These are phyloP conservation scores for Annulohypoxylon moriforme DNA, from an alignment of 495 filamentous ascomycete species.

Conservation along the genomic window DNA sequence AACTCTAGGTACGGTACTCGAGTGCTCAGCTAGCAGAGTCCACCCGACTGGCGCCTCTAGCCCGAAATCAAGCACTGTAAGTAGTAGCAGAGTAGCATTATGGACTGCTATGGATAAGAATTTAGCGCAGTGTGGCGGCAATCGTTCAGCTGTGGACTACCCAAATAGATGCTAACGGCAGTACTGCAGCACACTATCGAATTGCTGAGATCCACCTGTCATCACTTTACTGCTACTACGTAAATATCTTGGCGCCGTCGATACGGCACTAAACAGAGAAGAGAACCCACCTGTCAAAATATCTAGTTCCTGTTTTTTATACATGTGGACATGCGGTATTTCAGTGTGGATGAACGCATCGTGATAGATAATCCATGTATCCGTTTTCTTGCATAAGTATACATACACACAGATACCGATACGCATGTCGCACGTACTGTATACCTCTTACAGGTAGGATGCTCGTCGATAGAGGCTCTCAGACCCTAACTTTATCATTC, in stretches of 20 bases:
- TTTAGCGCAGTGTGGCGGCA: neutral
- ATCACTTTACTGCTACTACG: constrained; percentile 20
- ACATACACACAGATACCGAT: constrained; percentile 8
- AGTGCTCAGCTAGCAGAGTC: constrained; percentile 11
- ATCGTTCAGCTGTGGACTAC: constrained; percentile 3
- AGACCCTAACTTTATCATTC: constrained; percentile 14
- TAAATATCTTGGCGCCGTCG: constrained; percentile 13
- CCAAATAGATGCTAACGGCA: constrained; percentile 16
- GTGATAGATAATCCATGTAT: neutral
- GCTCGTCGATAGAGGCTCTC: constrained; percentile 15
- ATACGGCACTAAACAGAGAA: constrained; percentile 1
- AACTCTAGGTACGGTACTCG: constrained; percentile 19
- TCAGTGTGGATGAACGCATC: constrained; percentile 4
- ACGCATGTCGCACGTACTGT: constrained; percentile 8
- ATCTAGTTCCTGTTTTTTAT: neutral
- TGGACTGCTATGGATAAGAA: neutral
- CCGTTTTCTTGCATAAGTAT: constrained; percentile 6
- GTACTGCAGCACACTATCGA: constrained; percentile 11
- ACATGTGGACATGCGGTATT: neutral
- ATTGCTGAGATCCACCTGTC: constrained; percentile 15
- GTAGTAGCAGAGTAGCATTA: constrained; percentile 3
- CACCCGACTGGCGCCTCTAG: constrained; percentile 18
- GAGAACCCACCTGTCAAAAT: constrained; percentile 20
- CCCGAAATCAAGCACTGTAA: constrained; percentile 7
- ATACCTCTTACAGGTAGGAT: constrained; percentile 3